phyloP scores from a whole-genome alignment of 768 basidiomycete species.

The Calvatia gigantea region DNA sequence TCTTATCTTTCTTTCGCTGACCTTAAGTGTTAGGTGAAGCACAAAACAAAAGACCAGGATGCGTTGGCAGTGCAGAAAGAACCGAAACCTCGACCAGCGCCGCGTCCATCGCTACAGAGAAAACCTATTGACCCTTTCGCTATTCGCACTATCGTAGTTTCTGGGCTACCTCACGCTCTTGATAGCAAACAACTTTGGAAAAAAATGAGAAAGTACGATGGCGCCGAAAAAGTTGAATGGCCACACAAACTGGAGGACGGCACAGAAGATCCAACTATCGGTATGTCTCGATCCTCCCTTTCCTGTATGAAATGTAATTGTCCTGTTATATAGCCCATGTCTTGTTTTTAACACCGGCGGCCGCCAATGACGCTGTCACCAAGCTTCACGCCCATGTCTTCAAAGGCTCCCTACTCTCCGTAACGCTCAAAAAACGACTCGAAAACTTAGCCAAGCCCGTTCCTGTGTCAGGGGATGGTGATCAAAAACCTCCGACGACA shows the following conservation, averaged over 20 bases:
- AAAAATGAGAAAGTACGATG: constrained; percentile 75
- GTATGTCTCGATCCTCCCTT: constrained; percentile 30
- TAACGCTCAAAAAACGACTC: constrained; percentile 81
- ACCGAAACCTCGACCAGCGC: constrained; percentile 33
- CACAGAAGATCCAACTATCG: constrained; percentile 42
- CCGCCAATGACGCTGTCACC: constrained; percentile 66
- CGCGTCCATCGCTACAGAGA: constrained; percentile 28
- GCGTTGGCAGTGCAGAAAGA: constrained; percentile 32
- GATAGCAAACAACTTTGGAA: constrained; percentile 78
- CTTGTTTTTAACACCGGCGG: constrained; percentile 62
- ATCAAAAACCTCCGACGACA: constrained; percentile 22
- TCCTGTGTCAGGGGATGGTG: constrained; percentile 24
- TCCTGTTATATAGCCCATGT: constrained; percentile 53
- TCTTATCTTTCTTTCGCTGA: constrained; percentile 2
- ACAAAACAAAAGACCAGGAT: constrained; percentile 37
- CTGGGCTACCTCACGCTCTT: constrained; percentile 63
- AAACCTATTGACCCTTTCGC: constrained; percentile 69
- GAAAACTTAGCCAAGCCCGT: constrained; percentile 58
- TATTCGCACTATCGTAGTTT: constrained; percentile 74
- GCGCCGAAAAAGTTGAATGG: constrained; percentile 76
- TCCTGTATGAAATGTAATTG: background rate
- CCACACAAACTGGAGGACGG: constrained; percentile 51
- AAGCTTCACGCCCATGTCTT: constrained; percentile 92
- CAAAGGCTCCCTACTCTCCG: constrained; percentile 85
- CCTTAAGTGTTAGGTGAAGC: background rate